A percentile compares a stretch with the other conserved stretches of the same genome.
phyloP scores from a whole-genome alignment of 306 rosid genomes.

The Pyrus bretschneideri region DNA sequence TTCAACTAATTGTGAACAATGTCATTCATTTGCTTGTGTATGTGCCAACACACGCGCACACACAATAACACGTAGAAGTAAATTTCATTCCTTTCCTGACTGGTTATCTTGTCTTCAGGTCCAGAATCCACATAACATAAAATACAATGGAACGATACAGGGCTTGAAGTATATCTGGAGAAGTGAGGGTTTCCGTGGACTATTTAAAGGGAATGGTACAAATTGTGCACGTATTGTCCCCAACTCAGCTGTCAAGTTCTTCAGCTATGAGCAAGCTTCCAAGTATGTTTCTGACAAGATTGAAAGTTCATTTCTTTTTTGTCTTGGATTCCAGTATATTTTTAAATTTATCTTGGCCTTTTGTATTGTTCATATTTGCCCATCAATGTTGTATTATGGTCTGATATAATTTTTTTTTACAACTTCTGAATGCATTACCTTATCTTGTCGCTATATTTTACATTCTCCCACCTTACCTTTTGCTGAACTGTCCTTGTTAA shows the following conservation, averaged over 20 bases:
- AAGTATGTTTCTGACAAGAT: slow-evolving; percentile 42
- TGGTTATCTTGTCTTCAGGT: slow-evolving; percentile 48
- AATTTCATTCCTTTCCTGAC: not conserved
- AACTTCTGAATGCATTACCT: not conserved
- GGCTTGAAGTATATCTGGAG: slow-evolving; percentile 94
- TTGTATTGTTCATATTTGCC: not conserved
- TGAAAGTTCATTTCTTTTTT: not conserved
- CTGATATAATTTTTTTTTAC: not conserved
- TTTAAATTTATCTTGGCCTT: slow-evolving; percentile 1
- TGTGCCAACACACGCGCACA: not conserved
- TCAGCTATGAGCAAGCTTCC: slow-evolving; percentile 98
- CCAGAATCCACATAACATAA: slow-evolving; percentile 86
- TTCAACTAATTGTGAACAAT: slow-evolving; percentile 1
- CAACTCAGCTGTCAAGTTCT: slow-evolving; percentile 94
- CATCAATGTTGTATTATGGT: not conserved
- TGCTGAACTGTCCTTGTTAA: slow-evolving; percentile 24
- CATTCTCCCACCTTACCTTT: not conserved
- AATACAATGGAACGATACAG: slow-evolving; percentile 88
- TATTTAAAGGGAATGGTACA: slow-evolving; percentile 94
- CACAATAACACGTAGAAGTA: not conserved
- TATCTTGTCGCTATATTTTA: not conserved
- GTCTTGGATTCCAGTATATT: not conserved
- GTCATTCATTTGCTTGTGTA: not conserved
- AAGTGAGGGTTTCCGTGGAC: slow-evolving; percentile 90
- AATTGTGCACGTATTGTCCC: slow-evolving; percentile 98